phyloP scores from a whole-genome alignment of 108 stramenopile genomes.

The Mediolabrus comicus region DNA sequence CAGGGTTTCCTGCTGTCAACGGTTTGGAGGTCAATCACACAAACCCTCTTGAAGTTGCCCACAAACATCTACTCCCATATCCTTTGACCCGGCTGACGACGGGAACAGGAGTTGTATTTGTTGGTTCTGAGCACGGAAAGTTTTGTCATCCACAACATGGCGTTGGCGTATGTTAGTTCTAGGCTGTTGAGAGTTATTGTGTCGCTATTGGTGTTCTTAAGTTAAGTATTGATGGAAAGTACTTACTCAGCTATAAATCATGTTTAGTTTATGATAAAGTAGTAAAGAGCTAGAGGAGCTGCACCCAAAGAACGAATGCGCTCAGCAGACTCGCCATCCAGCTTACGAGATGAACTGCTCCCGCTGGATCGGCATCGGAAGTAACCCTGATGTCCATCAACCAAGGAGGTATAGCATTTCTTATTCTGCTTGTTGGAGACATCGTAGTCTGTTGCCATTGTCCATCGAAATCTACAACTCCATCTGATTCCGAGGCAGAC shows the following conservation, averaged over 20 bases:
- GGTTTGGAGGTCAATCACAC: not conserved
- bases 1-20: too few species aligned
- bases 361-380: not conserved
- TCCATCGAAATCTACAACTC: not conserved
- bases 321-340: not conserved
- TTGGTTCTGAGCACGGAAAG: conserved; percentile 5
- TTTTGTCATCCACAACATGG: conserved; percentile 2
- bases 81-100: conserved; percentile 12
- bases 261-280: too few species aligned
- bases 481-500: not conserved
- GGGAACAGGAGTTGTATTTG: conserved; percentile 17
- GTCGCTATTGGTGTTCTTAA: too few species aligned
- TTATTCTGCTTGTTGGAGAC: not conserved
- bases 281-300: too few species aligned
- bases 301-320: too few species aligned
- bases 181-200: too few species aligned
- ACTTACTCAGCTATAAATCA: too few species aligned
- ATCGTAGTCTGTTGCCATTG: not conserved
- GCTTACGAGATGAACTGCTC: not conserved
- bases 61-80: conserved; percentile 17
- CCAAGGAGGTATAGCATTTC: not conserved
- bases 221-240: too few species aligned
- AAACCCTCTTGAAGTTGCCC: not conserved
- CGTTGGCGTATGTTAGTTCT: not conserved
- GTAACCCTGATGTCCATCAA: not conserved